Base-by-base conservation (phyloP, 441 rosid genomes). In the Raphanus hybrid region DNA sequence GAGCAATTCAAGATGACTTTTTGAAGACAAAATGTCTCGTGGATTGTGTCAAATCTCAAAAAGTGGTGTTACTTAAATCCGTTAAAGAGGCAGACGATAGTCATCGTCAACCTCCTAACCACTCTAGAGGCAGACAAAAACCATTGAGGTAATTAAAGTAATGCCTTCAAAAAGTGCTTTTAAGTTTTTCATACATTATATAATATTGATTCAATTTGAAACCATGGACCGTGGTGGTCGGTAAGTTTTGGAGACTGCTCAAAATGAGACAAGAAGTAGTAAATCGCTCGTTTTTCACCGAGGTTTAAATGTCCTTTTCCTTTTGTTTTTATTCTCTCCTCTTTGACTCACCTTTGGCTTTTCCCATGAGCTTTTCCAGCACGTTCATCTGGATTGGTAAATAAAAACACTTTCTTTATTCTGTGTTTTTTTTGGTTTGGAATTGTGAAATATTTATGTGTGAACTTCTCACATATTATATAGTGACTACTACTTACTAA, bases 261-360 rank as follows among this genome's bases (percentile, higher is more conserved):
- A 71, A 63, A 39, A 29, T 72, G 78, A 63, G 67, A 78, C 82
- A 78, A 63, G 39, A 52, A 39, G 67, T 64, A 78, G 70, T 68
- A 55, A 78, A 74, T 68, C 71, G 32, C 82, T 74, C 75, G 82
- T 69, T 63, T 69, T 73, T 68, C 54, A 74, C 75, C 82, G 78
- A 78, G 75, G 81, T 74, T 78, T 48, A 15, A 9, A 15, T 72
- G 81, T 78, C 54, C 45, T 78, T 71, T 73, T 78, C 70, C 64
- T 67, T 73, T 73, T 60, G 69, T 73, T 27, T 66, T 78, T 72
- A 20, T 77, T 67, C 58, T 61, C 67, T 59, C 64, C 34, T 66
- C 39, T 70, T 68, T 73, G 70, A 78, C 81, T 73, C 77, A 15
- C 37, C 48, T 78, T 60, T 73, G 69, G 69, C 64, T 65, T 43